Percentiles rank a stretch among this genome's conserved stretches.
Evolutionary conservation across 1,284 basidiomycete species (phyloP).

Genomic region (Dichomitus squalens): DNA sequence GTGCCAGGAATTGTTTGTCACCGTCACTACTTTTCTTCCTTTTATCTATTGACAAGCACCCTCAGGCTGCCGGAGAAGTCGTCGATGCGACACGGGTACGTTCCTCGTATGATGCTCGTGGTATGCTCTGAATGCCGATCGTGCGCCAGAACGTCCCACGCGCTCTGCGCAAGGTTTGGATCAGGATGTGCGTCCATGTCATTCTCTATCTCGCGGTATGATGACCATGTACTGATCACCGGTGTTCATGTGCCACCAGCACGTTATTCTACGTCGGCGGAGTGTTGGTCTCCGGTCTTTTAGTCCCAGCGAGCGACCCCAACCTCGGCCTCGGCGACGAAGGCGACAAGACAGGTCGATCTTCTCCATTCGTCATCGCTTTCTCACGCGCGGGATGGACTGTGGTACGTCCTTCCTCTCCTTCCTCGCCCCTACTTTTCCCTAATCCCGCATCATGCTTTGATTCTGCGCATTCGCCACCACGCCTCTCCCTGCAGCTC

Average conservation of each 20-base stretch:
- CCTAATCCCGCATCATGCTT: too few relatives aligned
- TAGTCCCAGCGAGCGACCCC: slow-evolving; percentile 47
- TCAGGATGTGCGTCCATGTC: slow-evolving; percentile 53
- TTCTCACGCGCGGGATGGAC: slow-evolving; percentile 44
- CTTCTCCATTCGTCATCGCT: slow-evolving; percentile 53
- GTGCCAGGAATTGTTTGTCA: slow-evolving; percentile 34
- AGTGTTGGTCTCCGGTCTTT: slow-evolving; percentile 50
- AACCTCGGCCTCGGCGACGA: slow-evolving; percentile 32
- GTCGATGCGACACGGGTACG: slow-evolving; percentile 33
- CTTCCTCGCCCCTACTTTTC: too few relatives aligned
- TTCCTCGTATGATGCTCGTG: neutral
- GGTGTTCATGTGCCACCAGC: slow-evolving; percentile 9
- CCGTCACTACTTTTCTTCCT: neutral
- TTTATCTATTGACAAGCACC: neutral
- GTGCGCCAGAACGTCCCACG: slow-evolving; percentile 38
- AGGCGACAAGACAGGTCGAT: slow-evolving; percentile 38
- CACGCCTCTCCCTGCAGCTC: too few relatives aligned
- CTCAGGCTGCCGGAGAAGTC: slow-evolving; percentile 39
- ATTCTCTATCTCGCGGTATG: neutral
- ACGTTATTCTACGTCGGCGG: slow-evolving; percentile 33
- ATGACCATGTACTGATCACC: neutral
- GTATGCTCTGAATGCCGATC: neutral
- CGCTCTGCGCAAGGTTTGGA: slow-evolving; percentile 53
- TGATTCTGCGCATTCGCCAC: too few relatives aligned
- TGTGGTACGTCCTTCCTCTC: slow-evolving; percentile 25